Conservation (phyloP, 2,329 filamentous ascomycete genomes). For the Bipolaris victoriae region DNA sequence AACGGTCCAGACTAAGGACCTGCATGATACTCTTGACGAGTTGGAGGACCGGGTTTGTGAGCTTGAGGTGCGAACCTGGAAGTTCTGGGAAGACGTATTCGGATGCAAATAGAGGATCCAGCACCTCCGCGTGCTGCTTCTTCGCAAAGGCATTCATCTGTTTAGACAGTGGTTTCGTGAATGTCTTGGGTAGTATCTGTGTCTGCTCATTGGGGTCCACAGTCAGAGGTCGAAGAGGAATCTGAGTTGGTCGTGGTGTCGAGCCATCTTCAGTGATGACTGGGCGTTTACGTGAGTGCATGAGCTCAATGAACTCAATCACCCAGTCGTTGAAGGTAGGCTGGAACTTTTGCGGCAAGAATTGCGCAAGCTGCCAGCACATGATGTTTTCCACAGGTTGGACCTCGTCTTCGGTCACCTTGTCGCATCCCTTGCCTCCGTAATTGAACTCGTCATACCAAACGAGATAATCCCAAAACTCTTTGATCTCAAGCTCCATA, state of each 20-base stretch:
- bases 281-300: constrained; percentile 80
- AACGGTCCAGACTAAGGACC: constrained; percentile 87
- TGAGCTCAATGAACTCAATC: constrained; percentile 90
- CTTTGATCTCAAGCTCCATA: constrained; percentile 93
- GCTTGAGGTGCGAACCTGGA: constrained; percentile 71
- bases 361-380: constrained; percentile 97
- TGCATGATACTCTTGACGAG: constrained; percentile 94
- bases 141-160: constrained; percentile 82
- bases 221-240: constrained; percentile 62
- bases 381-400: constrained; percentile 90
- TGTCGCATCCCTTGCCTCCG: constrained; percentile 86
- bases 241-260: constrained; percentile 64
- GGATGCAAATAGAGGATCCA: constrained; percentile 83
- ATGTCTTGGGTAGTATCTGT: constrained; percentile 76
- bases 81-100: constrained; percentile 87
- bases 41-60: constrained; percentile 78
- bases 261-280: constrained; percentile 56
- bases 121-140: constrained; percentile 84
- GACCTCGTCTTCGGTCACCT: constrained; percentile 76
- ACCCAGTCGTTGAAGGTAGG: constrained; percentile 90
- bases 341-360: constrained; percentile 81
- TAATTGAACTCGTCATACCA: constrained; percentile 99
- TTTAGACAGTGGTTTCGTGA: constrained; percentile 89
- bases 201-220: constrained; percentile 64
- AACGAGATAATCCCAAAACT: constrained; percentile 98